phyloP scores from a whole-genome alignment of 2,329 filamentous ascomycete genomes.

The Pseudogymnoascus verrucosus region DNA sequence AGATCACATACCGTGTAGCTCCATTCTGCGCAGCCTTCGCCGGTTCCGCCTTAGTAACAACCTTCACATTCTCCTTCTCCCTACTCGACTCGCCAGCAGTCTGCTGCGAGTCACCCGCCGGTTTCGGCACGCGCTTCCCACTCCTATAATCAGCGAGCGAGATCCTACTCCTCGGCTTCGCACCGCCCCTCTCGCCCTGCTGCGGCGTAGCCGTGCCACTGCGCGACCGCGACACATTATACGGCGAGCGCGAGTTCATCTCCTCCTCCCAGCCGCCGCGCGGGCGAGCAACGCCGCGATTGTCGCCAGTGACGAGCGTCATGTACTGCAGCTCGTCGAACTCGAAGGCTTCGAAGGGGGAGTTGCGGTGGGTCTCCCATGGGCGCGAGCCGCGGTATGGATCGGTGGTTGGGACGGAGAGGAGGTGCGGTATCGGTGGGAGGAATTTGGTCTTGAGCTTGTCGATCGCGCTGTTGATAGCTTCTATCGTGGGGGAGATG shows the following conservation, averaged over 20 bases:
- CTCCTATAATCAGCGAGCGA: constrained; percentile 26
- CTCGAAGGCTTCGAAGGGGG: constrained; percentile 20
- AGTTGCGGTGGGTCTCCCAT: constrained; percentile 22
- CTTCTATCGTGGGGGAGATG: neutral
- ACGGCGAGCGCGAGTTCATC: constrained; percentile 17
- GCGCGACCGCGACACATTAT: constrained; percentile 17
- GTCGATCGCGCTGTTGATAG: neutral
- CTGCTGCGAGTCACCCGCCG: neutral
- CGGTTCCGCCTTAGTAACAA: neutral
- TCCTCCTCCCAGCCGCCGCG: constrained; percentile 21
- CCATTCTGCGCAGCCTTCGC: neutral
- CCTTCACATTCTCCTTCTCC: neutral
- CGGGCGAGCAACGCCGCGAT: constrained; percentile 3
- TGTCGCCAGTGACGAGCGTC: constrained; percentile 1
- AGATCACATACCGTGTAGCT: neutral
- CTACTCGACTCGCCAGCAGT: neutral
- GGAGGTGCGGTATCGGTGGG: constrained; percentile 22
- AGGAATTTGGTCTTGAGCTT: neutral
- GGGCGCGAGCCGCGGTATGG: constrained; percentile 18
- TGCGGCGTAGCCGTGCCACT: constrained; percentile 25
- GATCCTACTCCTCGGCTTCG: constrained; percentile 24
- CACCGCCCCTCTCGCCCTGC: constrained; percentile 17
- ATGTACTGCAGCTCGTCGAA: constrained; percentile 8
- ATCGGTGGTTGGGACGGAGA: constrained; percentile 20
- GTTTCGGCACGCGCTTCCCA: constrained; percentile 4